phyloP scores from a whole-genome alignment of 139 green algal species.

The Spirogloea muscicola region DNA sequence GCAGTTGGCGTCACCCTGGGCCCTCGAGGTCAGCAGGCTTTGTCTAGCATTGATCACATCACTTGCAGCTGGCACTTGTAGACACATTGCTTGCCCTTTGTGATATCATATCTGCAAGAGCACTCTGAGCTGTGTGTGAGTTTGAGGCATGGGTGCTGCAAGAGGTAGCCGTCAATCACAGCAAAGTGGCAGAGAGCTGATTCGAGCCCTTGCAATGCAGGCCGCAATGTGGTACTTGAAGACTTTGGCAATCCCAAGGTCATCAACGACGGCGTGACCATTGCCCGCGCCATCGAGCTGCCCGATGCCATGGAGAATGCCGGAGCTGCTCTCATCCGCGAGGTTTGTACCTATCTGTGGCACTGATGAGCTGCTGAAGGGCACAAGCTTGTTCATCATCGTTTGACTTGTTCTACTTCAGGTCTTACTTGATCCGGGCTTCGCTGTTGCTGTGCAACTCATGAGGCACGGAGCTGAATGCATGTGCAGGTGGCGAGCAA shows the following conservation, averaged over 20 bases:
- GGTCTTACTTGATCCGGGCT: background rate
- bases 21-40: conserved; percentile 69
- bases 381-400: background rate
- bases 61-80: conserved; percentile 1
- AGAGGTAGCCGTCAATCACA: conserved; percentile 6
- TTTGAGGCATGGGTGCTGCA: conserved; percentile 4
- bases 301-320: conserved; percentile 91
- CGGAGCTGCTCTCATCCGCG: conserved; percentile 95
- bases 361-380: background rate
- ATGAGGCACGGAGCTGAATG: background rate
- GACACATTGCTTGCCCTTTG: conserved; percentile 7
- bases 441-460: background rate
- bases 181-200: background rate
- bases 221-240: conserved; percentile 95
- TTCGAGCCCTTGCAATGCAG: conserved; percentile 49
- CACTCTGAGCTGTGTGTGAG: background rate
- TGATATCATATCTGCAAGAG: background rate
- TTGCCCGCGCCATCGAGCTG: conserved; percentile 93
- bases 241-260: conserved; percentile 92
- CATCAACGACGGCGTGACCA: conserved; percentile 98
- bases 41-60: background rate
- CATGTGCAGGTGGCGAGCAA: conserved; percentile 69
- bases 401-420: background rate
- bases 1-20: conserved; percentile 92
- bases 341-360: conserved; percentile 52